Evolutionary conservation across 768 basidiomycete genomes (phyloP).

Genomic region (Nidularia pulvinata): DNA sequence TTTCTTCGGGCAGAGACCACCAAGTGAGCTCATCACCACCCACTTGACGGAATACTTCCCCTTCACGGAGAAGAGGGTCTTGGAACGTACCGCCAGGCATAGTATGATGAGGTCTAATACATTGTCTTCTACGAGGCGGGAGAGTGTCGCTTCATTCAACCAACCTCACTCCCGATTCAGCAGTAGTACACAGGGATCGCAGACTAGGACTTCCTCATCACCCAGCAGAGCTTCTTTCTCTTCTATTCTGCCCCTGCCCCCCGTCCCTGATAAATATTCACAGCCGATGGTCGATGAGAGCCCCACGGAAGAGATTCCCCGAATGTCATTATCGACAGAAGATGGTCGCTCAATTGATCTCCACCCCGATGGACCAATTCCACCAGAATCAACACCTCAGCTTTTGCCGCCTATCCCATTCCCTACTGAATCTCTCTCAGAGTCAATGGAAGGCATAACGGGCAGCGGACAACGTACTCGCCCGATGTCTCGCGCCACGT

Average conservation of each 20-base stretch:
- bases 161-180: slow-evolving; percentile 59
- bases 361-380: slow-evolving; percentile 42
- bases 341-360: slow-evolving; percentile 69
- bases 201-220: slow-evolving; percentile 36
- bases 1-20: slow-evolving; percentile 98
- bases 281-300: slow-evolving; percentile 6
- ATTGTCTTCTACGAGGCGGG: slow-evolving; percentile 31
- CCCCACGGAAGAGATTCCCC: slow-evolving; percentile 55
- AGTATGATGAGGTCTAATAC: slow-evolving; percentile 72
- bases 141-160: slow-evolving; percentile 50
- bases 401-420: slow-evolving; percentile 79
- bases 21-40: slow-evolving; percentile 94
- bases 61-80: slow-evolving; percentile 85
- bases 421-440: slow-evolving; percentile 77
- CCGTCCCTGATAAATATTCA: slow-evolving; percentile 32
- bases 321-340: slow-evolving; percentile 75
- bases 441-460: slow-evolving; percentile 66
- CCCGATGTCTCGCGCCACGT: slow-evolving; percentile 41
- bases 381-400: slow-evolving; percentile 41
- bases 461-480: slow-evolving; percentile 23
- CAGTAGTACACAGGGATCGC: slow-evolving; percentile 56
- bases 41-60: slow-evolving; percentile 98
- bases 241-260: slow-evolving; percentile 36
- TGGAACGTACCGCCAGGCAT: slow-evolving; percentile 86
- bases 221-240: slow-evolving; percentile 45